Base-by-base conservation (phyloP, 306 rosid genomes). In the Trifolium pratense region DNA sequence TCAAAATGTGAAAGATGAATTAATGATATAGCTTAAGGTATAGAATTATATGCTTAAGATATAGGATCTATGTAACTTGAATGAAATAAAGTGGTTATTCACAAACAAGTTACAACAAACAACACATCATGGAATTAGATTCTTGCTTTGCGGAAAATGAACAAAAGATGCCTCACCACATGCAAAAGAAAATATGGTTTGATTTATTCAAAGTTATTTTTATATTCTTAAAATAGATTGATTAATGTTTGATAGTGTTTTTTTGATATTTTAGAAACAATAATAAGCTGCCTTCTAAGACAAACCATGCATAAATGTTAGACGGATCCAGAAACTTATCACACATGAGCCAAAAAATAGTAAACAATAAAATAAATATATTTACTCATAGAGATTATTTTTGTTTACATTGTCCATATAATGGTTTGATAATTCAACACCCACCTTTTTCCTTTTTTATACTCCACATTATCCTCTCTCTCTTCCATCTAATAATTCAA, bases 111-210 rank as follows among this genome's bases (percentile, higher is more conserved):
- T 36, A 51, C 58, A 56, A 53, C 60, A 55, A 55, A 36, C 45
- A 55, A 53, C 37, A 57, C 49, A 67, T 84, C 40, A 80, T 74
- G 71, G 87, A 65, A 80, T 74, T 9, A 34, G 72, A 84, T 77
- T 73, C 82, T 56, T 76, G 78, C 82, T 77, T 79, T 9, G 39
- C 53, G 40, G 70, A 73, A 58, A 73, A 51, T 56, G 61, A 21
- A 53, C 49, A 23, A 40, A 40, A 26, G 45, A 79, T 72, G 69
- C 73, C 61, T 3, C 61, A 48, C 16, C 61, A 37, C 34, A 31
- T 31, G 57, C 0, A 61, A 14, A 57, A 58, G 37, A 14, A 15
- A 26, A 48, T 34, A 20, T 49, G 16, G 10, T 75, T 58, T 58
- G 75, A 73, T 66, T 49, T 17, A 25, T 66, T 79, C 83, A 73